Evolutionary conservation across 2,329 filamentous ascomycete genomes (phyloP), one percentile per base, ranked within the genome.

Genomic region (Alternaria panax): DNA sequence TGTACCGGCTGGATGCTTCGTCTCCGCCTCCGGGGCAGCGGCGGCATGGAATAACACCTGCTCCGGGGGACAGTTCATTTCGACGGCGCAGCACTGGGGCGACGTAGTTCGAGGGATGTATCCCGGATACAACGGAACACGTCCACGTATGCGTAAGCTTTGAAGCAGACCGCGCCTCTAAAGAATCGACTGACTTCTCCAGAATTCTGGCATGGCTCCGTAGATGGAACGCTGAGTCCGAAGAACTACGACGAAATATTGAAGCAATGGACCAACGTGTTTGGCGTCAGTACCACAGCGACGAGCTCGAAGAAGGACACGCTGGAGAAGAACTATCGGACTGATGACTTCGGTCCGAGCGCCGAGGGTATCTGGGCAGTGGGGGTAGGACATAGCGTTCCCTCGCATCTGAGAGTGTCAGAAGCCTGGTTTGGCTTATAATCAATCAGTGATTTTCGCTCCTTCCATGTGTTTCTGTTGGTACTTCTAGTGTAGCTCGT

Each of bases 201-300:
- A 62, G 83, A 86, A 70, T 81, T 87, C 68, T 87, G 83, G 77
- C 86, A 88, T 68, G 86, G 86, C 40, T 82, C 80, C 36, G 73
- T 71, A 3, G 86, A 88, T 68, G 73, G 72, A 11, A 85, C 81
- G 1, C 77, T 88, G 9, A 77, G 79, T 51, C 82, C 82, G 16
- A 80, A 81, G 65, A 87, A 87, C 74, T 86, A 86, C 68, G 73
- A 85, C 38, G 86, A 88, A 77, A 82, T 82, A 14, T 58, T 75
- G 16, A 75, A 76, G 65, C 73, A 76, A 56, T 77, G 73, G 74
- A 72, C 68, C 0, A 73, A 72, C 30, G 72, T 76, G 2, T 73
- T 75, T 53, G 70, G 64, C 1, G 69, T 71, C 1, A 65, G 62
- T 20, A 59, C 51, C 7, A 72, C 67, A 6, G 68, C 70, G n/a